phyloP scores from a whole-genome alignment of 225 moss, liverwort and hornwort genomes.

The Takakia lepidozioides region DNA sequence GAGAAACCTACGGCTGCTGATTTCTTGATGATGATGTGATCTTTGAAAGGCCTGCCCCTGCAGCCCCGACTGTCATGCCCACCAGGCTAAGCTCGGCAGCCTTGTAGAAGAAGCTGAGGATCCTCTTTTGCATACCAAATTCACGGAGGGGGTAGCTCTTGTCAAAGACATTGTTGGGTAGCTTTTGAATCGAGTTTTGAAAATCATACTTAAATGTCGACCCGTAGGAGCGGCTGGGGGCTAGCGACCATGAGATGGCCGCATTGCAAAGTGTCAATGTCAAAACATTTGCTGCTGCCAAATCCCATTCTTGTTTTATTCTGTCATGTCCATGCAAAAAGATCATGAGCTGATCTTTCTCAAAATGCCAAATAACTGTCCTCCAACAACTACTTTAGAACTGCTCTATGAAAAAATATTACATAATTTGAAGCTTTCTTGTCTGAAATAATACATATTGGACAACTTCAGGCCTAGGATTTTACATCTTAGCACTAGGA shows the following conservation, averaged over 20 bases:
- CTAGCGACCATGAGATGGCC: conserved; percentile 76
- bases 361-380: not conserved
- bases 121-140: conserved; percentile 72
- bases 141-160: conserved; percentile 82
- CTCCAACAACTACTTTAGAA: not conserved
- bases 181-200: conserved; percentile 85
- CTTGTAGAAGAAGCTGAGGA: conserved; percentile 81
- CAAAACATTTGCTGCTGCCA: conserved; percentile 81
- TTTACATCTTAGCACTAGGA: not conserved
- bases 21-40: conserved; percentile 58
- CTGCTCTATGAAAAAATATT: not conserved
- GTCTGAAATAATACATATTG: not conserved
- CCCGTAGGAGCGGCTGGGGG: conserved; percentile 90
- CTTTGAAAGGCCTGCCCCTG: conserved; percentile 66
- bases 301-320: conserved; percentile 91
- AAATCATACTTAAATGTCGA: conserved; percentile 88
- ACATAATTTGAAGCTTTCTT: not conserved
- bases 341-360: not conserved
- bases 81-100: conserved; percentile 65
- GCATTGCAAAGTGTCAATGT: conserved; percentile 82
- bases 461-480: not conserved
- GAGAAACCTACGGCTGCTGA: conserved; percentile 25
- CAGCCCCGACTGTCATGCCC: conserved; percentile 61
- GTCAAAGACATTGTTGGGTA: conserved; percentile 87
- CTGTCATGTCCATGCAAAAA: conserved; percentile 28